phyloP scores from a whole-genome alignment of 805 yeast genomes.

The Candida sakaeoensis region DNA sequence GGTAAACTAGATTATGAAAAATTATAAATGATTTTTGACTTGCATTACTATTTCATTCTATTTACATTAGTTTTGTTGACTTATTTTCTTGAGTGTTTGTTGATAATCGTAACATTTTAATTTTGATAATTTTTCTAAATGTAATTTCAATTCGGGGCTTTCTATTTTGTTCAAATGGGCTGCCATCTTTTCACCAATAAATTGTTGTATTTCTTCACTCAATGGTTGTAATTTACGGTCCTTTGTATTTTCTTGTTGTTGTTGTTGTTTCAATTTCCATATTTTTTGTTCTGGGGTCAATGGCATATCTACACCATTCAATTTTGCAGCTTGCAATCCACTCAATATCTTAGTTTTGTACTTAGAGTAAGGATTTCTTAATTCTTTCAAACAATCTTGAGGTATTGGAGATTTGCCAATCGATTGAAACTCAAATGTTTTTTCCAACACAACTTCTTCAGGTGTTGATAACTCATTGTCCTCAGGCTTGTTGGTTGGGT shows the following conservation, averaged over 20 bases:
- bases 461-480: conserved; percentile 60
- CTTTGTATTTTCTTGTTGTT: conserved; percentile 36
- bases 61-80: conserved; percentile 1
- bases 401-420: conserved; percentile 71
- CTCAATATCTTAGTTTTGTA: conserved; percentile 54
- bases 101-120: conserved; percentile 27
- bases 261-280: conserved; percentile 50
- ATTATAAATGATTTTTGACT: conserved; percentile 57
- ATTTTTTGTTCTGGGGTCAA: conserved; percentile 59
- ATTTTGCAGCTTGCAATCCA: conserved; percentile 56
- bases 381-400: conserved; percentile 53
- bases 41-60: conserved; percentile 1
- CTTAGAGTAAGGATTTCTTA: conserved; percentile 76
- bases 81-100: conserved; percentile 18
- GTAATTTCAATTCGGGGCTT: conserved; percentile 32
- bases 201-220: conserved; percentile 53
- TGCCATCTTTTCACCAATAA: conserved; percentile 49
- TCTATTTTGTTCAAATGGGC: conserved; percentile 32
- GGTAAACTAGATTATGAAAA: conserved; percentile 95
- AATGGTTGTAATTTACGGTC: conserved; percentile 26
- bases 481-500: conserved; percentile 47
- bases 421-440: conserved; percentile 71
- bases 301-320: conserved; percentile 78
- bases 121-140: conserved; percentile 37
- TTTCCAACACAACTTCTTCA: conserved; percentile 56